Conservation (phyloP, 2,329 filamentous ascomycete species). For the Apiospora marii region DNA sequence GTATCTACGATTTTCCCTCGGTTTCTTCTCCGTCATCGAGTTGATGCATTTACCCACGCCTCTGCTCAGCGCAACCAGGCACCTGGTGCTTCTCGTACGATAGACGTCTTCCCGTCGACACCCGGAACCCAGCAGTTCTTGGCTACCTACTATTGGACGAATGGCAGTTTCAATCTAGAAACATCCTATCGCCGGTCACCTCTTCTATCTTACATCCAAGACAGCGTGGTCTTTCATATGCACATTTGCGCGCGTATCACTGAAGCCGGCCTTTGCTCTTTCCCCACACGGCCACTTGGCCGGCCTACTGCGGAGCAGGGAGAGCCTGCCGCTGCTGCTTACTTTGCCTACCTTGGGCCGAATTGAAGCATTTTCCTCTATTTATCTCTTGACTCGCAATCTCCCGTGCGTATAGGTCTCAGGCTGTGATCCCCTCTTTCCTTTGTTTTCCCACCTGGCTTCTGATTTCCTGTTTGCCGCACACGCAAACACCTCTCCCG, state of each 20-base stretch:
- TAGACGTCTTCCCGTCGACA: constrained; percentile 3
- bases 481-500: constrained; percentile 9
- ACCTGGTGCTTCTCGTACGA: constrained; percentile 18
- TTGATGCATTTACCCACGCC: background rate
- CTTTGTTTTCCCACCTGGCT: constrained; percentile 10
- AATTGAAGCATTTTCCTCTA: background rate
- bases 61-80: background rate
- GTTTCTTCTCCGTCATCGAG: background rate
- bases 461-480: constrained; percentile 5
- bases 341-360: background rate
- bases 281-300: constrained; percentile 39
- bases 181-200: background rate
- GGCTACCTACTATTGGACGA: background rate
- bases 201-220: constrained; percentile 19
- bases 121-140: background rate
- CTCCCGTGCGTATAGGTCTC: constrained; percentile 16
- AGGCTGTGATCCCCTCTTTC: constrained; percentile 20
- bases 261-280: constrained; percentile 27
- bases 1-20: background rate
- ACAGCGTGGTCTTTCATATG: constrained; percentile 9
- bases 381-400: background rate
- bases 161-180: background rate
- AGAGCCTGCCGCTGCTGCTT: constrained; percentile 24
- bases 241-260: constrained; percentile 10
- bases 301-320: constrained; percentile 36